Percentiles rank a stretch among this genome's conserved stretches.
These are phyloP conservation scores for Pleurotus sapidus DNA, from an alignment of 768 basidiomycete species.

Conservation along the genomic window DNA sequence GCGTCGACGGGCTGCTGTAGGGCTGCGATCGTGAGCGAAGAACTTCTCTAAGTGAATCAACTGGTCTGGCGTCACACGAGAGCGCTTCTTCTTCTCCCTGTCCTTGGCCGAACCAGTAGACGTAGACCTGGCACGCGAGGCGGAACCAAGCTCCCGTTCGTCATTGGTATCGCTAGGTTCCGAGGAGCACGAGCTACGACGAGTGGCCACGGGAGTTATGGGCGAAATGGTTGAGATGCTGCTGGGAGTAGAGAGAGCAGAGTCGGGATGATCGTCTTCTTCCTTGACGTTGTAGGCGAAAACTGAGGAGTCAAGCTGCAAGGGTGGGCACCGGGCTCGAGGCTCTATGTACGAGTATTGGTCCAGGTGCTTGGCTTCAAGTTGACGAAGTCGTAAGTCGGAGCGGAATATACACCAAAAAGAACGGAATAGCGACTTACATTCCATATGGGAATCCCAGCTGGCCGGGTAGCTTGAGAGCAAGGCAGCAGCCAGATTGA, in stretches of 20 bases:
- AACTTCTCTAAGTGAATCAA: constrained; percentile 71
- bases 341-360: constrained; percentile 17
- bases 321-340: constrained; percentile 18
- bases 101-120: constrained; percentile 26
- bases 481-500: constrained; percentile 22
- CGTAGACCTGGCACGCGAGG: constrained; percentile 28
- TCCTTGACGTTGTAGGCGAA: constrained; percentile 10
- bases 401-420: neutral
- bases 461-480: constrained; percentile 14
- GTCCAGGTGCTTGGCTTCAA: constrained; percentile 26
- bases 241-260: constrained; percentile 20
- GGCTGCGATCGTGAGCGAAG: constrained; percentile 68
- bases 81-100: constrained; percentile 69
- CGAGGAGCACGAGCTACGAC: constrained; percentile 20
- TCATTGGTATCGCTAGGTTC: constrained; percentile 25
- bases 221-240: constrained; percentile 26
- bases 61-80: constrained; percentile 77
- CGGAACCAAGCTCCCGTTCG: constrained; percentile 30
- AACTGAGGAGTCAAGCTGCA: constrained; percentile 20
- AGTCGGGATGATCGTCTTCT: constrained; percentile 15
- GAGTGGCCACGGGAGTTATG: constrained; percentile 17
- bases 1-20: constrained; percentile 64
- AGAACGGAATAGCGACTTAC: constrained; percentile 13
- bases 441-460: constrained; percentile 24
- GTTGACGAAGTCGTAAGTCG: neutral